These are phyloP conservation scores for Cymbidium sinense DNA, from an alignment of 106 monocot genomes.

Conservation along the genomic window DNA sequence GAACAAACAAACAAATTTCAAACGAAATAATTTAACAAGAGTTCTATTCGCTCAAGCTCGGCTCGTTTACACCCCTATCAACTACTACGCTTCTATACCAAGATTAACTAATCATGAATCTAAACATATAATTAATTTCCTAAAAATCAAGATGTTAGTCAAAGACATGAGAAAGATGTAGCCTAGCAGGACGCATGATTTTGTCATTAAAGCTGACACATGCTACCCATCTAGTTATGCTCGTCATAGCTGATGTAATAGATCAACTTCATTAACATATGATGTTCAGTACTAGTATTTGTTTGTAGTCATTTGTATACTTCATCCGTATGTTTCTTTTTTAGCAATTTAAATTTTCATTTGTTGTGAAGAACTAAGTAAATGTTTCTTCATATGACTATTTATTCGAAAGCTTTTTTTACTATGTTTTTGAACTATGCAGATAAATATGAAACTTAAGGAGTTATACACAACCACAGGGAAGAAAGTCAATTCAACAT, in stretches of 20 bases:
- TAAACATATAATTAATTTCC: not conserved
- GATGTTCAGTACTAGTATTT: not conserved
- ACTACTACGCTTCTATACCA: no score
- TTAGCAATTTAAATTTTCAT: not conserved
- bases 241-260: not conserved
- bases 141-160: not conserved
- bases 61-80: no score
- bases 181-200: not conserved
- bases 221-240: not conserved
- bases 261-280: conserved; percentile 1
- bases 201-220: not conserved
- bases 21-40: no score
- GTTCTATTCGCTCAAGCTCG: no score
- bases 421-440: not conserved
- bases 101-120: not conserved
- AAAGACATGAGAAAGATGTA: not conserved
- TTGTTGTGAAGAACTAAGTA: not conserved
- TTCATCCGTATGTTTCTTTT: not conserved
- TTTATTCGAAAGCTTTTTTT: not conserved
- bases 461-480: not conserved
- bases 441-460: conserved; percentile 1
- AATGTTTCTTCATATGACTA: not conserved
- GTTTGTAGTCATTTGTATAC: not conserved
- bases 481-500: conserved; percentile 7
- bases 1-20: no score